These are phyloP conservation scores for Spiromastix sp. DNA, from an alignment of 2,329 filamentous ascomycete species.

Conservation along the genomic window DNA sequence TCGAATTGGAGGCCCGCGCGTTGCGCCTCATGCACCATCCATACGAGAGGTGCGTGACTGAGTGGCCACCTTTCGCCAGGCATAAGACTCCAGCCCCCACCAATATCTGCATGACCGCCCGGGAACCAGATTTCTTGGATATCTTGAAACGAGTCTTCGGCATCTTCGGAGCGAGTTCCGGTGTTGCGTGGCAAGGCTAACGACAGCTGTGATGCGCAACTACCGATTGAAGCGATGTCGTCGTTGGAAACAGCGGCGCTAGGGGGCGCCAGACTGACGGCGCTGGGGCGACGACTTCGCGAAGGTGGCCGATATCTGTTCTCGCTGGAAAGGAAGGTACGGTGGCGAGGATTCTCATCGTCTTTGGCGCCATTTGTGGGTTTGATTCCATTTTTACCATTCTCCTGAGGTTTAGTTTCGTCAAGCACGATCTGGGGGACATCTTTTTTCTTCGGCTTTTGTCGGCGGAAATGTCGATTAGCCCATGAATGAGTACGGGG, in stretches of 20 bases:
- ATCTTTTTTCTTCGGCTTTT: not conserved
- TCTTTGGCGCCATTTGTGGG: not conserved
- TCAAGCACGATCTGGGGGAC: not conserved
- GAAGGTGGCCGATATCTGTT: slow-evolving; percentile 4
- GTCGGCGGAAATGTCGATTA: not conserved
- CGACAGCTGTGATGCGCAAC: slow-evolving; percentile 1
- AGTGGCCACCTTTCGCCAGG: slow-evolving; percentile 23
- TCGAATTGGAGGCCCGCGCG: slow-evolving; percentile 63
- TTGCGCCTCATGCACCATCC: slow-evolving; percentile 46
- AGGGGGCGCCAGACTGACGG: not conserved
- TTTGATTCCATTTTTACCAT: not conserved
- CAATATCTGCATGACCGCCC: slow-evolving; percentile 44
- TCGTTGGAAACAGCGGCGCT: slow-evolving; percentile 1
- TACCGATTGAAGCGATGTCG: slow-evolving; percentile 3
- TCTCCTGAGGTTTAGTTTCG: not conserved
- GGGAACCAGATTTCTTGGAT: slow-evolving; percentile 48
- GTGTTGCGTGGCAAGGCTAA: not conserved
- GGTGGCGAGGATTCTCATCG: too few relatives aligned
- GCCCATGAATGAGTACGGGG: not conserved
- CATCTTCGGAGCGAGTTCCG: slow-evolving; percentile 2
- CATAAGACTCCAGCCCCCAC: slow-evolving; percentile 40
- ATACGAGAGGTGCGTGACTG: slow-evolving; percentile 42
- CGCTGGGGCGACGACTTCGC: not conserved
- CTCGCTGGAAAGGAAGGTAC: not conserved
- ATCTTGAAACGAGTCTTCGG: slow-evolving; percentile 30